Evolutionary conservation across 2,329 filamentous ascomycete species (phyloP).

Genomic region (Salinomyces thailandicus): DNA sequence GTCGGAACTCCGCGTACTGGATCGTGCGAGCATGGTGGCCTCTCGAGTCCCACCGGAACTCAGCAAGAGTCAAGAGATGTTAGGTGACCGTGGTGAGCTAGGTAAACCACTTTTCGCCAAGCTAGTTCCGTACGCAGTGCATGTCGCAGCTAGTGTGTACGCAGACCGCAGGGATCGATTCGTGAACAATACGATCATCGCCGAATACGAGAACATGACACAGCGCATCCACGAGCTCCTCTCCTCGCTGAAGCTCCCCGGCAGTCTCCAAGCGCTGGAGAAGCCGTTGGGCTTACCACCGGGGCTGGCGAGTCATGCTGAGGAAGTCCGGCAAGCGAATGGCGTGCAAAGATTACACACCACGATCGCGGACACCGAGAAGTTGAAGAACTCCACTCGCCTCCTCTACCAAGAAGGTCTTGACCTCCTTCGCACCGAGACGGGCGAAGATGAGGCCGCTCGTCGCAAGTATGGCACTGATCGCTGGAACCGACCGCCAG

Average conservation of each 20-base stretch:
- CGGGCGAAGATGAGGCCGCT: slow-evolving; percentile 68
- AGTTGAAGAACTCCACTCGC: slow-evolving; percentile 70
- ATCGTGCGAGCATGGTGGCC: slow-evolving; percentile 80
- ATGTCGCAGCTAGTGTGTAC: slow-evolving; percentile 90
- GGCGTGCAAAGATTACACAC: slow-evolving; percentile 66
- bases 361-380: slow-evolving; percentile 80
- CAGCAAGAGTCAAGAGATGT: slow-evolving; percentile 63
- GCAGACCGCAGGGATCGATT: slow-evolving; percentile 83
- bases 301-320: slow-evolving; percentile 75
- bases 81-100: slow-evolving; percentile 62
- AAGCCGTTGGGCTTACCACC: slow-evolving; percentile 87
- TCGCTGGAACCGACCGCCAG: slow-evolving; percentile 64
- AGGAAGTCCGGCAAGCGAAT: slow-evolving; percentile 86
- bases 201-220: slow-evolving; percentile 72
- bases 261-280: slow-evolving; percentile 85
- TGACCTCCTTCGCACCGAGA: slow-evolving; percentile 65
- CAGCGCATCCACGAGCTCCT: slow-evolving; percentile 68
- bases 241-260: slow-evolving; percentile 75
- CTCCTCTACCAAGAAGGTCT: slow-evolving; percentile 75
- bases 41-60: slow-evolving; percentile 72
- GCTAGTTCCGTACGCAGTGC: slow-evolving; percentile 89
- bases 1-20: slow-evolving; percentile 72
- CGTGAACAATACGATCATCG: slow-evolving; percentile 77
- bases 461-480: slow-evolving; percentile 75
- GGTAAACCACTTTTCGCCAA: slow-evolving; percentile 80